Percentiles rank a stretch among this genome's conserved stretches.
Evolutionary conservation across 495 filamentous ascomycete species (phyloP).

Genomic region (Durotheca rogersii): DNA sequence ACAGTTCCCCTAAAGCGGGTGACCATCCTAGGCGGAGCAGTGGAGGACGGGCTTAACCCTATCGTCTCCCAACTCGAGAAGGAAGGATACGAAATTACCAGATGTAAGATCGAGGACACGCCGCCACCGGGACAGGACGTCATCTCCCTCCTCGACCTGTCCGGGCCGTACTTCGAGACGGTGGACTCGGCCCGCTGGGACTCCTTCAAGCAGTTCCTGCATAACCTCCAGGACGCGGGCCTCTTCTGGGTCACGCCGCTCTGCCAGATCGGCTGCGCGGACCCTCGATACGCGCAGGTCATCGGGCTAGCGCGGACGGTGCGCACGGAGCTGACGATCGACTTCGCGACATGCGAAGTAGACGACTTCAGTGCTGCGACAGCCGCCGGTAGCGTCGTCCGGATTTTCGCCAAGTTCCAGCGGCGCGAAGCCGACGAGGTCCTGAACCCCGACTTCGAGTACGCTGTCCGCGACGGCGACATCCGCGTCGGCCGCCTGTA

Average conservation of each 20-base stretch:
- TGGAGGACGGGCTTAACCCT: background rate
- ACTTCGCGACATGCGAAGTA: slow-evolving; percentile 47
- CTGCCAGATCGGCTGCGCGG: slow-evolving; percentile 36
- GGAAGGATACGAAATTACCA: slow-evolving; percentile 24
- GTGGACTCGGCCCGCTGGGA: slow-evolving; percentile 8
- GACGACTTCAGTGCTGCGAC: slow-evolving; percentile 27
- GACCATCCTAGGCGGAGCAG: slow-evolving; percentile 5
- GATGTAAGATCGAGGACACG: slow-evolving; percentile 24
- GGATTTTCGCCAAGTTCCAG: slow-evolving; percentile 29
- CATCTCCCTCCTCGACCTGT: slow-evolving; percentile 41
- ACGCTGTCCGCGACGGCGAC: slow-evolving; percentile 28
- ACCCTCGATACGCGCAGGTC: slow-evolving; percentile 42
- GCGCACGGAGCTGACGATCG: slow-evolving; percentile 39
- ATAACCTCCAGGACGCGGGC: slow-evolving; percentile 2
- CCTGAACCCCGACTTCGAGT: slow-evolving; percentile 40
- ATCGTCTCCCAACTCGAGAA: slow-evolving; percentile 7
- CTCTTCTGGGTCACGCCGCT: slow-evolving; percentile 47
- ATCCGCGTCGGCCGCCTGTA: slow-evolving; percentile 34
- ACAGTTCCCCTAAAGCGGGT: slow-evolving; percentile 3
- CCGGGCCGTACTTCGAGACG: slow-evolving; percentile 31
- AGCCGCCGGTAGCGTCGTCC: background rate
- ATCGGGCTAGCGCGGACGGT: slow-evolving; percentile 46
- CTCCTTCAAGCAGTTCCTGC: slow-evolving; percentile 11
- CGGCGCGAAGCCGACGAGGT: slow-evolving; percentile 6
- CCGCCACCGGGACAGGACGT: slow-evolving; percentile 32